These are phyloP conservation scores for Alternaria brassicae DNA, from an alignment of 2,329 filamentous ascomycete genomes.

Conservation along the genomic window DNA sequence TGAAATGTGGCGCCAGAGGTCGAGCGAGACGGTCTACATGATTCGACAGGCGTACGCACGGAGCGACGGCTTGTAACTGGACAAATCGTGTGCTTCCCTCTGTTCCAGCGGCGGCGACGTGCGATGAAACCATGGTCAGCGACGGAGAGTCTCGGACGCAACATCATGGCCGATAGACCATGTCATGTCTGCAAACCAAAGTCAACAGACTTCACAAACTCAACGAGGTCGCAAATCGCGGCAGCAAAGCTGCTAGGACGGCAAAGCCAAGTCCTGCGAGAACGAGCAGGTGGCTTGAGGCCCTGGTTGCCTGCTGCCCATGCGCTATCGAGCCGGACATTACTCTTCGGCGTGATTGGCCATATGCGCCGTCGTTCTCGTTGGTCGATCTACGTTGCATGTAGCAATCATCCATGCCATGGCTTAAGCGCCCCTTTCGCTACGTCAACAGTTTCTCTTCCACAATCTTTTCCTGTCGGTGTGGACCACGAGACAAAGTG, in stretches of 20 bases:
- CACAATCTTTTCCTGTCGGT: not conserved
- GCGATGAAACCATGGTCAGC: slow-evolving; percentile 39
- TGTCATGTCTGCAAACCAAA: not conserved
- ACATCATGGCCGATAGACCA: slow-evolving; percentile 33
- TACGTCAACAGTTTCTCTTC: slow-evolving; percentile 18
- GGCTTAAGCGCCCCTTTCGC: slow-evolving; percentile 22
- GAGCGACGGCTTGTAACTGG: slow-evolving; percentile 37
- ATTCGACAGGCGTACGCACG: slow-evolving; percentile 44
- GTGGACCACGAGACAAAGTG: slow-evolving; percentile 2
- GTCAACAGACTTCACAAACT: not conserved
- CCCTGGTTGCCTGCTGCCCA: slow-evolving; percentile 31
- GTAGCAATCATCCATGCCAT: slow-evolving; percentile 9
- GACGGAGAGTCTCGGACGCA: slow-evolving; percentile 35
- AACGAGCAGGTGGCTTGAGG: slow-evolving; percentile 21
- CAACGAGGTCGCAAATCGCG: slow-evolving; percentile 5
- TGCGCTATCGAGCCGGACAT: slow-evolving; percentile 33
- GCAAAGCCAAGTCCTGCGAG: slow-evolving; percentile 17
- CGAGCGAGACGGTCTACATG: slow-evolving; percentile 30
- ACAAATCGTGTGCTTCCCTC: slow-evolving; percentile 28
- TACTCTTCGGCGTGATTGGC: slow-evolving; percentile 24
- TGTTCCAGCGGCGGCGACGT: slow-evolving; percentile 28
- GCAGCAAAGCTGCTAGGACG: not conserved
- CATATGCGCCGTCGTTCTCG: slow-evolving; percentile 12
- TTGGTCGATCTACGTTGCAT: slow-evolving; percentile 21
- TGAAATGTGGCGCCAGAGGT: slow-evolving; percentile 41